Conservation (phyloP, 192 early-diverging fungal genomes). For the Backusella macrospora region DNA sequence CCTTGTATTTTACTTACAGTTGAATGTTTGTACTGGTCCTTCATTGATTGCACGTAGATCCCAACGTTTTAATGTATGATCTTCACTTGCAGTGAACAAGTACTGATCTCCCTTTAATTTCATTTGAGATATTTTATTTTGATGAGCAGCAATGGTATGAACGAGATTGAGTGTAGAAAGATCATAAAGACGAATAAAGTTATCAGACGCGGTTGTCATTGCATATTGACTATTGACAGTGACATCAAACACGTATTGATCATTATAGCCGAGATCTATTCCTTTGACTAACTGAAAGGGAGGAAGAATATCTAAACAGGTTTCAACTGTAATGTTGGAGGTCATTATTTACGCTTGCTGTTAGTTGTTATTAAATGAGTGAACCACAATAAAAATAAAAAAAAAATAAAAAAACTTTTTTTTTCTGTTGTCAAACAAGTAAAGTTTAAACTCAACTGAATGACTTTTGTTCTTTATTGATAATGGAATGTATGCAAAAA, state of each 20-base stretch:
- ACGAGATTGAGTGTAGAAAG: conserved; percentile 47
- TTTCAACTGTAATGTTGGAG: conserved; percentile 9
- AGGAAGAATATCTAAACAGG: conserved; percentile 39
- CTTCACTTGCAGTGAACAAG: conserved; percentile 65
- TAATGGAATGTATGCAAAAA: neutral
- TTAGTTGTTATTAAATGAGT: neutral
- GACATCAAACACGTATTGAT: conserved; percentile 63
- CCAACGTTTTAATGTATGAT: conserved; percentile 66
- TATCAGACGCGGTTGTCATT: conserved; percentile 63
- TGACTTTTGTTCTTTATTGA: too few relatives aligned
- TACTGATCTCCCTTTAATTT: conserved; percentile 55
- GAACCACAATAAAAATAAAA: neutral
- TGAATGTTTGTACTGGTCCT: conserved; percentile 59
- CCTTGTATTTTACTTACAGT: conserved; percentile 48
- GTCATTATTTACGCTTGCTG: neutral
- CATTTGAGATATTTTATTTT: conserved; percentile 64
- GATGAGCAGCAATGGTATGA: conserved; percentile 58
- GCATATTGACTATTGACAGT: conserved; percentile 43
- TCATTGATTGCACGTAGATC: conserved; percentile 58
- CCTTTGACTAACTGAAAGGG: conserved; percentile 41
- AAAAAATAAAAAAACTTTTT: neutral
- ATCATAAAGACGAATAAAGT: conserved; percentile 70
- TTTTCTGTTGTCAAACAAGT: too few relatives aligned
- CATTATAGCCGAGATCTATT: conserved; percentile 47
- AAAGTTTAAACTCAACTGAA: too few relatives aligned